phyloP scores from a whole-genome alignment of 176 grass and related monocot species.

The Metroxylon sagu region DNA sequence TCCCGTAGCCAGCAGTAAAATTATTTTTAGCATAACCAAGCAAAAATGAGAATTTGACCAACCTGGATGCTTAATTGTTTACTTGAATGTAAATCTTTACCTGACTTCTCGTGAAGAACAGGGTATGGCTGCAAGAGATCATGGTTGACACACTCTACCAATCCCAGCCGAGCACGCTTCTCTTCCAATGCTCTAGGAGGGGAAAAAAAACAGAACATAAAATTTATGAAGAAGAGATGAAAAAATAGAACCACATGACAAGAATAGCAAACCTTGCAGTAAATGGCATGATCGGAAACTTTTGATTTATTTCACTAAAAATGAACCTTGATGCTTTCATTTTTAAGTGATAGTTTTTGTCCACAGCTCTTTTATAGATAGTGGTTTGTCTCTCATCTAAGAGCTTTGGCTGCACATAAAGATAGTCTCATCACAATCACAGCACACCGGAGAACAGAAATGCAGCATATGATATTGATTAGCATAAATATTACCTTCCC shows the following conservation, averaged over 20 bases:
- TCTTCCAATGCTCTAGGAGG: conserved; percentile 81
- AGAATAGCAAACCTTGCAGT: conserved; percentile 54
- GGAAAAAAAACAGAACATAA: not conserved
- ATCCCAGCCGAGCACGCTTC: conserved; percentile 80
- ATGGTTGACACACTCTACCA: conserved; percentile 98
- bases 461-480: conserved; percentile 3
- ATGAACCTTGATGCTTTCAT: conserved; percentile 98
- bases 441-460: not conserved
- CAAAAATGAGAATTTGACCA: too few species aligned
- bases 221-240: not conserved
- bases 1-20: too few species aligned
- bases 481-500: conserved; percentile 53
- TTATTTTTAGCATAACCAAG: too few species aligned
- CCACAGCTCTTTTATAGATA: conserved; percentile 94
- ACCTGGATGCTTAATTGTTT: too few species aligned
- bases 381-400: conserved; percentile 99
- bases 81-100: conserved; percentile 22
- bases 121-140: conserved; percentile 97
- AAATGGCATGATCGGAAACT: conserved; percentile 98
- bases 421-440: conserved; percentile 5
- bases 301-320: conserved; percentile 98
- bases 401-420: conserved; percentile 54
- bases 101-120: conserved; percentile 94
- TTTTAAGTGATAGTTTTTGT: conserved; percentile 97
- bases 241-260: not conserved